These are phyloP conservation scores for Phoma herbarum DNA, from an alignment of 2,329 filamentous ascomycete species.

Conservation along the genomic window DNA sequence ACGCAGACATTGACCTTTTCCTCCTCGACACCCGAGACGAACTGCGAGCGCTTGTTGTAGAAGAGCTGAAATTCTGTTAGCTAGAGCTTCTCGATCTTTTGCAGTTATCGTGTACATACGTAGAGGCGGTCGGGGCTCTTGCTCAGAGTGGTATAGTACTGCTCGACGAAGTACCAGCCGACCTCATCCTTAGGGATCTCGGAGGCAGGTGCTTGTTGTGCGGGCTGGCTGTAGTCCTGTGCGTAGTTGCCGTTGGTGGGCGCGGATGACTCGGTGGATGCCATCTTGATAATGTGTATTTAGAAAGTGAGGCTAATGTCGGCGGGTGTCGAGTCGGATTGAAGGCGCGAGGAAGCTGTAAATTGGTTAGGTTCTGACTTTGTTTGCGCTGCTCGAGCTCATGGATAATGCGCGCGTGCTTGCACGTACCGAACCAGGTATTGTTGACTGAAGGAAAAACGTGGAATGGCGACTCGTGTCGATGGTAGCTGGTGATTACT, in stretches of 20 bases:
- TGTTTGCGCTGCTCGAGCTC: neutral
- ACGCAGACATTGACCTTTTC: conserved; percentile 87
- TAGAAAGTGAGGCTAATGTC: conserved; percentile 9
- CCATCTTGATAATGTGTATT: conserved; percentile 40
- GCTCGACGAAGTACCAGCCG: conserved; percentile 99
- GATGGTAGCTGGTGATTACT: conserved; percentile 10
- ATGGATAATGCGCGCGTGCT: conserved; percentile 18
- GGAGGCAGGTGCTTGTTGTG: conserved; percentile 40
- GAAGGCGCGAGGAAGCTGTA: conserved; percentile 19
- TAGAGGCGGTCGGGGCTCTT: conserved; percentile 93
- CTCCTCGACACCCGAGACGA: conserved; percentile 90
- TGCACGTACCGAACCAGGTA: conserved; percentile 27
- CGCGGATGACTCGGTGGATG: conserved; percentile 45
- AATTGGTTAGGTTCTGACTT: conserved; percentile 5
- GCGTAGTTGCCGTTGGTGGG: conserved; percentile 61
- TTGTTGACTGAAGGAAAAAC: conserved; percentile 25
- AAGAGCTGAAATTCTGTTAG: conserved; percentile 68
- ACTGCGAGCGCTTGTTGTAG: conserved; percentile 95
- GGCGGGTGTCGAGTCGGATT: conserved; percentile 2
- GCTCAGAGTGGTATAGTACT: conserved; percentile 98
- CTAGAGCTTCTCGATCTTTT: neutral
- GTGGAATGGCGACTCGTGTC: conserved; percentile 1
- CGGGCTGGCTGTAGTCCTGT: conserved; percentile 50
- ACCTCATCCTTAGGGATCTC: conserved; percentile 86
- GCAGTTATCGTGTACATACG: conserved; percentile 48